Evolutionary conservation across 768 basidiomycete species (phyloP).

Genomic region (Asterophora parasitica): DNA sequence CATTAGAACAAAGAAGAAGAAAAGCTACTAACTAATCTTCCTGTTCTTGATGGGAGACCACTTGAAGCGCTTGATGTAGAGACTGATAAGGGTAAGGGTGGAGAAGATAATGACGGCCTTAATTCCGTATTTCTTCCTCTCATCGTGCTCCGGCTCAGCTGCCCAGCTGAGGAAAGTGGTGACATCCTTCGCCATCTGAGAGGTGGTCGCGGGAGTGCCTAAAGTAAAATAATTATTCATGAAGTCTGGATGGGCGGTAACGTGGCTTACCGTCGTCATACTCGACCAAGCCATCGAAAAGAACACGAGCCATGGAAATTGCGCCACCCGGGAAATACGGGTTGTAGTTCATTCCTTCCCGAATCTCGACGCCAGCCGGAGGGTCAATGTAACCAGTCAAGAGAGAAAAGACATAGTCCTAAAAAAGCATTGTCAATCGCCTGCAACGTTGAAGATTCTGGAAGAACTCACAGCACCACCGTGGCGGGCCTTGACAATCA

Average conservation of each 20-base stretch:
- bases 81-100: slow-evolving; percentile 66
- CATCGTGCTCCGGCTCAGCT: slow-evolving; percentile 96
- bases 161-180: slow-evolving; percentile 95
- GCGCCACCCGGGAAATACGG: slow-evolving; percentile 99
- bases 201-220: slow-evolving; percentile 95
- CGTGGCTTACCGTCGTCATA: slow-evolving; percentile 78
- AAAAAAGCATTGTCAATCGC: background rate
- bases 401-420: slow-evolving; percentile 98
- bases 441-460: background rate
- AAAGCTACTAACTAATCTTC: slow-evolving; percentile 68
- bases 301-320: slow-evolving; percentile 95
- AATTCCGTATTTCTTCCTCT: slow-evolving; percentile 94
- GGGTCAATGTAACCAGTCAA: slow-evolving; percentile 97
- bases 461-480: slow-evolving; percentile 79
- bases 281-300: slow-evolving; percentile 95
- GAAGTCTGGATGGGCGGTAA: background rate
- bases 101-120: slow-evolving; percentile 96
- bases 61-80: slow-evolving; percentile 96
- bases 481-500: slow-evolving; percentile 98
- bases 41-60: slow-evolving; percentile 90
- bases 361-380: slow-evolving; percentile 90
- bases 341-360: slow-evolving; percentile 98
- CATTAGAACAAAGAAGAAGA: background rate
- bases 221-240: background rate
- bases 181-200: slow-evolving; percentile 99